A percentile compares a stretch with the other conserved stretches of the same genome.
phyloP scores from a whole-genome alignment of 1,139 yeast species.

The Pneumocystis sp. region DNA sequence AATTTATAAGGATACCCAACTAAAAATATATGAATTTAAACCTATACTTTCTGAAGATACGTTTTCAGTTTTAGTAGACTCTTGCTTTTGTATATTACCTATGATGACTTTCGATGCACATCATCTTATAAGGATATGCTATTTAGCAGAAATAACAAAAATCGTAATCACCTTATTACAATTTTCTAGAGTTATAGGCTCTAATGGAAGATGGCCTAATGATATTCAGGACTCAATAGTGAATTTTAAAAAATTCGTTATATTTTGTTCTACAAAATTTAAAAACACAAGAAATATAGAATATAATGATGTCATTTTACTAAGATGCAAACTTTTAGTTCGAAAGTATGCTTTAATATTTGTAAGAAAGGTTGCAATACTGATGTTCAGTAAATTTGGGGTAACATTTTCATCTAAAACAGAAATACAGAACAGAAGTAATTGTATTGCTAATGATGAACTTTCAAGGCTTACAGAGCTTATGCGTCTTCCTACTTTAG shows the following conservation, averaged over 20 bases:
- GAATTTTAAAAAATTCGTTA: neutral
- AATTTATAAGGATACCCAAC: neutral
- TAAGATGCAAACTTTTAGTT: conserved; percentile 27
- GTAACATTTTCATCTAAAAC: conserved; percentile 31
- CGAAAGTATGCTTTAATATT: conserved; percentile 49
- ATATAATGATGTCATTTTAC: neutral
- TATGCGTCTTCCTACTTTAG: conserved; percentile 36
- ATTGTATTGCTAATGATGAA: conserved; percentile 18
- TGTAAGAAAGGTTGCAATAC: conserved; percentile 50
- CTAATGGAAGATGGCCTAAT: neutral
- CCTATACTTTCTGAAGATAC: conserved; percentile 15
- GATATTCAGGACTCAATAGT: neutral
- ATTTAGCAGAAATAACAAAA: conserved; percentile 18
- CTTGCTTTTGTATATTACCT: conserved; percentile 13
- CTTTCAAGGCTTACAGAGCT: conserved; percentile 42
- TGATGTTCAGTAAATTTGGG: conserved; percentile 44
- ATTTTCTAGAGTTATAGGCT: neutral
- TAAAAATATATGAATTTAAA: neutral
- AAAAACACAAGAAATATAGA: neutral
- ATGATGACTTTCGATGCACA: conserved; percentile 22
- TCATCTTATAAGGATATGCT: conserved; percentile 31
- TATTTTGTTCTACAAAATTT: neutral
- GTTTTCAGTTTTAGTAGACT: conserved; percentile 13
- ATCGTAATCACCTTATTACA: neutral
- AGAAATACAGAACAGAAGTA: conserved; percentile 24